These are phyloP conservation scores for Lactarius psammicola DNA, from an alignment of 768 basidiomycete species.

Conservation along the genomic window DNA sequence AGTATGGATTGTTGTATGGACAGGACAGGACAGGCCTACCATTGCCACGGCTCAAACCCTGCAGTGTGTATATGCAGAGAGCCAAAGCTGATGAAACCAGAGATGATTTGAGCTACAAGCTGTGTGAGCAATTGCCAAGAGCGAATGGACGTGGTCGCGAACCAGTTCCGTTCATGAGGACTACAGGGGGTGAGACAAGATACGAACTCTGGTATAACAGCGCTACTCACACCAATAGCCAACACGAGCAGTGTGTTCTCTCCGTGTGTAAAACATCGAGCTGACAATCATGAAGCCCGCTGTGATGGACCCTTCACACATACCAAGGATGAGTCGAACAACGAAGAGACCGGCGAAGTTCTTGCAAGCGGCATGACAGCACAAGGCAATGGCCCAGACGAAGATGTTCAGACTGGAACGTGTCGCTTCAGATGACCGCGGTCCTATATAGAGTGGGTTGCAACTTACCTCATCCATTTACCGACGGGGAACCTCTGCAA, in stretches of 20 bases:
- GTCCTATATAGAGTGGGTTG: not conserved
- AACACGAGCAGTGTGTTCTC: slow-evolving; percentile 63
- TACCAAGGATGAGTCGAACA: slow-evolving; percentile 63
- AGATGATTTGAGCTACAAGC: slow-evolving; percentile 60
- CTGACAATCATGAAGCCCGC: slow-evolving; percentile 76
- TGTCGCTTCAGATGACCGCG: not conserved
- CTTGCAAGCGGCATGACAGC: slow-evolving; percentile 65
- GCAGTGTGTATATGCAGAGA: slow-evolving; percentile 56
- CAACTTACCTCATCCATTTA: slow-evolving; percentile 71
- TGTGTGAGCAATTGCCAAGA: not conserved
- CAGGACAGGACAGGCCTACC: slow-evolving; percentile 39
- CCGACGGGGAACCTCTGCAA: slow-evolving; percentile 73
- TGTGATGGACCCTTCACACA: slow-evolving; percentile 70
- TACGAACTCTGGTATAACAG: not conserved
- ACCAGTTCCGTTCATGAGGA: slow-evolving; percentile 77
- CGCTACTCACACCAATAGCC: slow-evolving; percentile 70
- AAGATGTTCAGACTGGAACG: slow-evolving; percentile 57
- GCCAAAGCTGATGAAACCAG: slow-evolving; percentile 69
- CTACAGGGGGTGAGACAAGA: slow-evolving; percentile 36
- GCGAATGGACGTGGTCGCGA: slow-evolving; percentile 12
- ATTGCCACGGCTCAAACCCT: slow-evolving; percentile 70
- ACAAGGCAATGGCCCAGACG: slow-evolving; percentile 61
- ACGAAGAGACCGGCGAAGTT: slow-evolving; percentile 64
- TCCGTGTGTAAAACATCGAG: slow-evolving; percentile 76
- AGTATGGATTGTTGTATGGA: slow-evolving; percentile 18